These are phyloP conservation scores for Oehlia diaphana DNA, from an alignment of 192 early-diverging fungal species.

Conservation along the genomic window DNA sequence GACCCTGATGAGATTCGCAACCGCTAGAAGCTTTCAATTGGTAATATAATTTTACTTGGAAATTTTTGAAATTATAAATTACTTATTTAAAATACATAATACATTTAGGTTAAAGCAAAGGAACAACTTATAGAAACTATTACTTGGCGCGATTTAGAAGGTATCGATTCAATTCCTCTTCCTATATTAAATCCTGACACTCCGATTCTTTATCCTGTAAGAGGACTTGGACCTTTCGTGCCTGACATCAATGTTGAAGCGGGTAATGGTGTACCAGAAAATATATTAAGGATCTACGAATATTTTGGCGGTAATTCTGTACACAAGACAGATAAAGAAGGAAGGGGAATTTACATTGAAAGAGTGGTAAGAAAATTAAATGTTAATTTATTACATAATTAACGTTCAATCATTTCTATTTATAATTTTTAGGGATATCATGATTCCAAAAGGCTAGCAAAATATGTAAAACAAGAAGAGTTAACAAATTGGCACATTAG, in stretches of 20 bases:
- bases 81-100: constrained; percentile 31
- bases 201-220: constrained; percentile 65
- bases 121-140: constrained; percentile 59
- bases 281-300: constrained; percentile 57
- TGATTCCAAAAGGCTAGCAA: constrained; percentile 65
- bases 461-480: constrained; percentile 59
- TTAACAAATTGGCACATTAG: constrained; percentile 67
- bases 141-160: constrained; percentile 60
- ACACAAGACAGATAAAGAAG: constrained; percentile 90
- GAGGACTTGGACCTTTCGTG: constrained; percentile 57
- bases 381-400: neutral
- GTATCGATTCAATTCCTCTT: constrained; percentile 60
- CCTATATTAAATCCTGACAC: constrained; percentile 55
- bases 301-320: constrained; percentile 72
- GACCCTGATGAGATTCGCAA: constrained; percentile 60
- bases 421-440: constrained; percentile 52
- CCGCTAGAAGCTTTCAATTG: constrained; percentile 61
- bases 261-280: constrained; percentile 58
- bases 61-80: neutral
- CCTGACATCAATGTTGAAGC: constrained; percentile 66
- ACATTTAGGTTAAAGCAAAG: constrained; percentile 48
- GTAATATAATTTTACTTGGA: constrained; percentile 39
- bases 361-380: constrained; percentile 59
- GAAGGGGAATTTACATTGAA: constrained; percentile 92
- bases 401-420: neutral